Base-by-base conservation (phyloP, 106 monocot species). In the Acanthochlamys bracteata region DNA sequence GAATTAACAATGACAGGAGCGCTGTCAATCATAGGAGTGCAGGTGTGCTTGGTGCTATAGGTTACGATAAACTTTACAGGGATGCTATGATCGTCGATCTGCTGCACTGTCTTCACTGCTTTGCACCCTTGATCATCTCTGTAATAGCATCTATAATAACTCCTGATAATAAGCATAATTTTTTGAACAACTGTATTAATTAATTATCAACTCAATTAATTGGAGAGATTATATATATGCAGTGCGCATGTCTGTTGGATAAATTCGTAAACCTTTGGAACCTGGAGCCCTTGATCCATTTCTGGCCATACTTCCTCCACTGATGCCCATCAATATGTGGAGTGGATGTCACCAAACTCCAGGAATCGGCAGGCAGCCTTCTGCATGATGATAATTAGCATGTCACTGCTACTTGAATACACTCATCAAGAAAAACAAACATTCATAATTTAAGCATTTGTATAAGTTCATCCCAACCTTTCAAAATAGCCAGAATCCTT, bases 301-400 rank as follows among this genome's bases (percentile, higher is more conserved):
- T 60, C 23, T 60, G 25, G 15, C 59, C 59, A 24, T 60, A 60
- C 59, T 60, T 60, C 59, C 59, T 60, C 59, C 59, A 60, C 26
- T 60, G 59, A 24, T 60, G 4, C 2, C 22, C 59, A 27, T 60
- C 59, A 60, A 26, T 9, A 17, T 25, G 23, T 24, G 59, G 59
- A 4, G 16, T 8, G 8, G 24, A 24, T 24, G 25, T 60, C 26
- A 15, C 26, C 25, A 26, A 7, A 14, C 16, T 21, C 59, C 63
- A 41, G 14, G 39, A 43, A 20, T 42, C 33, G 6, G 33, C 33
- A 33, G 33, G 33, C 6, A 33, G 33, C 33, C 33, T 33, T 33
- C 33, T n/a, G n/a, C n/a, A n/a, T n/a, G n/a, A n/a, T n/a, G n/a
- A n/a, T n/a, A n/a, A n/a, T n/a, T n/a, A n/a, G n/a, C n/a, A n/a